Evolutionary conservation across 257 asterid species (phyloP), one percentile per base, ranked within the genome.

Genomic region (Cinchona pubescens): DNA sequence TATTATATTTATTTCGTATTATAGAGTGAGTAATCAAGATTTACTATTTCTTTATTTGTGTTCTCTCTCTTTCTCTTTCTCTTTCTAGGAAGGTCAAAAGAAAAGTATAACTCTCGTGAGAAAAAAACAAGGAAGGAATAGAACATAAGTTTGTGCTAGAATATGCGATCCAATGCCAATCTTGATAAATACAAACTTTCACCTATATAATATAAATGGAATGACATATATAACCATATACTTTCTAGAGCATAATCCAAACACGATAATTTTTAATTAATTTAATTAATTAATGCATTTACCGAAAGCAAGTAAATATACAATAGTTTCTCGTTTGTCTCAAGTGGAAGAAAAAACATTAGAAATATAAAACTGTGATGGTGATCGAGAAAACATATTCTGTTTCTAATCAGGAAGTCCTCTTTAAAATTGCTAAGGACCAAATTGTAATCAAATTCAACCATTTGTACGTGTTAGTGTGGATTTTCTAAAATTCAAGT

Each of bases 141-240:
- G 81, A 86, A 75, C 79, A 76, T 25, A 13, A 3, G 11, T 14
- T 46, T 72, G 66, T 68, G 45, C 37, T 58, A 75, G 86, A 82
- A 87, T 83, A 75, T 75, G 81, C 69, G 83, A 73, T 80, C 87
- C 87, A 70, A 56, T 78, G 67, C 71, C 55, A 78, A 71, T 79
- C 81, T 79, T 65, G 68, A 77, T 73, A 72, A 76, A 62, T 49
- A 58, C 32, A 51, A 72, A 48, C 62, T 30, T n/a, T 45, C 21
- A 32, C 27, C 43, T 53, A 46, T 75, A 53, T 27, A 34, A 29
- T 42, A 62, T 64, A 11, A 27, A 56, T 10, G 18, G 58, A 43
- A 9, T 64, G 15, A 38, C 59, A n/a, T n/a, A n/a, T n/a, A 40
- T 67, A 40, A 45, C 65, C 59, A 21, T 49, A 43, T 76, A 23